Conservation (phyloP, 2,329 filamentous ascomycete species). For the Boeremia exigua region DNA sequence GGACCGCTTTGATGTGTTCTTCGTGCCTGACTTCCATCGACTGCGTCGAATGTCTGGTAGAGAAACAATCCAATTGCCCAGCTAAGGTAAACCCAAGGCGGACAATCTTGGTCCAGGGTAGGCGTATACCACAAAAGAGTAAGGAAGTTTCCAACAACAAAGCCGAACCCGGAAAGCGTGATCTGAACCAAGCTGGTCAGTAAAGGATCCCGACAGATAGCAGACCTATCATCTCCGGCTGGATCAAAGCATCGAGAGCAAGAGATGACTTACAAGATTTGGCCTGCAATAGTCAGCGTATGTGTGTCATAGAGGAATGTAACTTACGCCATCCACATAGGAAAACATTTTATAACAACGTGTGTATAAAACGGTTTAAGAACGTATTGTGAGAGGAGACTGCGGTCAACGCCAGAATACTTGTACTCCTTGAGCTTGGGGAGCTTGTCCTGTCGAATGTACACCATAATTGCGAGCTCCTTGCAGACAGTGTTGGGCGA, state of each 20-base stretch:
- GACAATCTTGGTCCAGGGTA: slow-evolving; percentile 91
- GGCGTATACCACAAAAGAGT: slow-evolving; percentile 96
- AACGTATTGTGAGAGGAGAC: slow-evolving; percentile 87
- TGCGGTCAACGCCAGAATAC: slow-evolving; percentile 91
- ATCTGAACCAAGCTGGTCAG: slow-evolving; percentile 59
- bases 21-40: slow-evolving; percentile 91
- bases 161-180: slow-evolving; percentile 87
- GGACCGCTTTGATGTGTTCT: slow-evolving; percentile 92
- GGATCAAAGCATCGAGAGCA: not conserved
- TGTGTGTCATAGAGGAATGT: not conserved
- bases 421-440: slow-evolving; percentile 92
- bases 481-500: slow-evolving; percentile 3
- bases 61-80: slow-evolving; percentile 91
- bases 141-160: slow-evolving; percentile 86
- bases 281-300: slow-evolving; percentile 42
- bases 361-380: slow-evolving; percentile 98
- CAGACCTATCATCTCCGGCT: not conserved
- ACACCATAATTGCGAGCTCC: slow-evolving; percentile 70
- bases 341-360: slow-evolving; percentile 92
- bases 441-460: slow-evolving; percentile 90
- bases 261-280: slow-evolving; percentile 42
- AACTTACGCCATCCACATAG: slow-evolving; percentile 87
- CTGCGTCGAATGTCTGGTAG: slow-evolving; percentile 98
- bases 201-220: too few relatives aligned
- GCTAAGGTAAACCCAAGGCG: slow-evolving; percentile 90